Evolutionary conservation across 257 asterid genomes (phyloP).

Genomic region (Eucommia ulmoides): DNA sequence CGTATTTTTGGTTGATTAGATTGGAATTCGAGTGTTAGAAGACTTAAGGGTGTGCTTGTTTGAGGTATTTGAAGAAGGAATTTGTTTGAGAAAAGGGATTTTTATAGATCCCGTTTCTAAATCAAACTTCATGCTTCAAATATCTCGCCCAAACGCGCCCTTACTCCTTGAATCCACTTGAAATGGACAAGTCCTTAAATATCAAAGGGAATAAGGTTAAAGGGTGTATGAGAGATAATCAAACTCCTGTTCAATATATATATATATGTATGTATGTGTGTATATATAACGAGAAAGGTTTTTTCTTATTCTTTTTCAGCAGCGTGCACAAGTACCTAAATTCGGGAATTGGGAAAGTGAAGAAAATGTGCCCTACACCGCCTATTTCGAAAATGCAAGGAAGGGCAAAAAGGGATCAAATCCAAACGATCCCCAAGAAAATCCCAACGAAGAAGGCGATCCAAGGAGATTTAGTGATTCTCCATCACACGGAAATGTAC

Average conservation of each 20-base stretch:
- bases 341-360: constrained; percentile 77
- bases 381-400: constrained; percentile 52
- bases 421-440: constrained; percentile 35
- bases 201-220: too few species aligned
- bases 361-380: constrained; percentile 53
- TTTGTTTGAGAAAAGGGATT: too few species aligned
- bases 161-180: neutral
- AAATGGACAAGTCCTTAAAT: neutral
- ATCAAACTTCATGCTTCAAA: too few species aligned
- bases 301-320: constrained; percentile 7
- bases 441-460: constrained; percentile 31
- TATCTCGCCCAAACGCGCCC: neutral
- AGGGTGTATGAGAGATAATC: too few species aligned
- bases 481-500: constrained; percentile 27
- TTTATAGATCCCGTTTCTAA: too few species aligned
- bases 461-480: constrained; percentile 21
- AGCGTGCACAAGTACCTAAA: constrained; percentile 48
- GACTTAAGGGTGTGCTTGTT: too few species aligned
- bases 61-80: too few species aligned
- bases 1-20: too few species aligned
- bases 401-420: constrained; percentile 34
- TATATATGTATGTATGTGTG: too few species aligned
- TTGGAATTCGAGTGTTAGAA: too few species aligned
- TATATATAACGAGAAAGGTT: neutral
- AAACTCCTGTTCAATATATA: too few species aligned